Conservation (phyloP, 1,284 basidiomycete genomes). For the Cryptococcus sp. region DNA sequence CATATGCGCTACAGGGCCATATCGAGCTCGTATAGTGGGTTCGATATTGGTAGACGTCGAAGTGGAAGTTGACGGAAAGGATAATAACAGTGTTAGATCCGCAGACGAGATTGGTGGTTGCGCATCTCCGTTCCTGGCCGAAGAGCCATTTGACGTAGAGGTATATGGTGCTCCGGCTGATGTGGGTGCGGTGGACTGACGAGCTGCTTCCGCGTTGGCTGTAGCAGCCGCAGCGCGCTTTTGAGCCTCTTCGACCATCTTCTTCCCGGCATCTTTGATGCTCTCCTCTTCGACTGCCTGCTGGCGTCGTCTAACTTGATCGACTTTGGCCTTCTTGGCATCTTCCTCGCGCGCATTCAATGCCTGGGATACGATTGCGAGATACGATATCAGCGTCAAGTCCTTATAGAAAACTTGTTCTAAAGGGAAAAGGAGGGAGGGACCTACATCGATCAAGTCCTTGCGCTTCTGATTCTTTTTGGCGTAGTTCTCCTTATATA, state of each 20-base stretch:
- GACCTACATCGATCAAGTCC: conserved; percentile 62
- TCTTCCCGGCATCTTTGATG: conserved; percentile 75
- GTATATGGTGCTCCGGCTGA: neutral
- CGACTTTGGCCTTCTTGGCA: conserved; percentile 70
- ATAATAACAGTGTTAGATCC: conserved; percentile 45
- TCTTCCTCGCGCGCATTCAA: conserved; percentile 78
- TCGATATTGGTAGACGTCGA: conserved; percentile 26
- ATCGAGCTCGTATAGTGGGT: conserved; percentile 20
- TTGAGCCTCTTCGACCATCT: conserved; percentile 64
- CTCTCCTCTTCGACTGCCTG: conserved; percentile 63
- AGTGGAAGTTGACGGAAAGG: conserved; percentile 34
- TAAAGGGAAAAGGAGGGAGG: neutral
- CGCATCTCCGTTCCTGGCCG: neutral
- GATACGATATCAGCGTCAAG: neutral
- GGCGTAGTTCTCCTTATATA: conserved; percentile 70
- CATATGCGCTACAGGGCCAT: conserved; percentile 46
- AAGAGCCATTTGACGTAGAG: neutral
- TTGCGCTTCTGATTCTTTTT: conserved; percentile 77
- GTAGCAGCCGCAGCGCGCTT: conserved; percentile 23
- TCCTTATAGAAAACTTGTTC: neutral
- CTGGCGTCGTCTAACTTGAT: conserved; percentile 62
- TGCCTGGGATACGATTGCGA: conserved; percentile 57
- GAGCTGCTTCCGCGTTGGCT: conserved; percentile 15
- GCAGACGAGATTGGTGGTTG: conserved; percentile 40
- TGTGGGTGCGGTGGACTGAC: conserved; percentile 8